Conservation (phyloP, 225 moss, liverwort and hornwort genomes). For the Pseudoscleropodium purum region DNA sequence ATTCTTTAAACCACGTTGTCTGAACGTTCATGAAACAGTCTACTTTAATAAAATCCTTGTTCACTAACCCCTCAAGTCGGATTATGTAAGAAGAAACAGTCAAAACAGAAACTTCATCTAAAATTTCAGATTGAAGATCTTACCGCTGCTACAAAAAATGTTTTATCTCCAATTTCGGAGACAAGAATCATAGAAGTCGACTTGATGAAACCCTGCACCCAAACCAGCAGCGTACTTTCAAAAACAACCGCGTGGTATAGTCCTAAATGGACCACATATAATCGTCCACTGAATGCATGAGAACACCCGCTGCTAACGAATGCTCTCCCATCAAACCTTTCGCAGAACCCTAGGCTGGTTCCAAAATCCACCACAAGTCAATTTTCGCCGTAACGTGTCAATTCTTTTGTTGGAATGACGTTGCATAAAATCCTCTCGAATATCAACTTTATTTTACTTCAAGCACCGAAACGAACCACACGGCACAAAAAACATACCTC, state of each 20-base stretch:
- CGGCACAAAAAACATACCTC: constrained; percentile 9
- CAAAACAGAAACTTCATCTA: not conserved
- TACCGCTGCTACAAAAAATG: constrained; percentile 96
- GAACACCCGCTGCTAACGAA: not conserved
- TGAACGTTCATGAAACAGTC: not conserved
- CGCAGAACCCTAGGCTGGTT: not conserved
- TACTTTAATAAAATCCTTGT: not conserved
- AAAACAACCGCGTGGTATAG: not conserved
- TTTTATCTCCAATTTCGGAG: constrained; percentile 95
- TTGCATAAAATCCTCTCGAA: not conserved
- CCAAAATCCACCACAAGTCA: not conserved
- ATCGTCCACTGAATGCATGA: not conserved
- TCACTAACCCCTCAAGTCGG: not conserved
- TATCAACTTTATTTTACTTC: not conserved
- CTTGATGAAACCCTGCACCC: constrained; percentile 64
- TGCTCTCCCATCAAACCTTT: not conserved
- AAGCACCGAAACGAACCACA: not conserved
- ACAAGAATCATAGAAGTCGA: constrained; percentile 76
- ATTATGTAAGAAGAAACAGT: not conserved
- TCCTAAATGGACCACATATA: not conserved
- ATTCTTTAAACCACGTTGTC: not conserved
- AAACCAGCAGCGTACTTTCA: not conserved
- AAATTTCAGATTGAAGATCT: not conserved
- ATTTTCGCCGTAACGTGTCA: not conserved
- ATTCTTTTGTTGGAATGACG: not conserved